Conservation (phyloP, 2,329 filamentous ascomycete species). For the Colletotrichum nymphaeae region DNA sequence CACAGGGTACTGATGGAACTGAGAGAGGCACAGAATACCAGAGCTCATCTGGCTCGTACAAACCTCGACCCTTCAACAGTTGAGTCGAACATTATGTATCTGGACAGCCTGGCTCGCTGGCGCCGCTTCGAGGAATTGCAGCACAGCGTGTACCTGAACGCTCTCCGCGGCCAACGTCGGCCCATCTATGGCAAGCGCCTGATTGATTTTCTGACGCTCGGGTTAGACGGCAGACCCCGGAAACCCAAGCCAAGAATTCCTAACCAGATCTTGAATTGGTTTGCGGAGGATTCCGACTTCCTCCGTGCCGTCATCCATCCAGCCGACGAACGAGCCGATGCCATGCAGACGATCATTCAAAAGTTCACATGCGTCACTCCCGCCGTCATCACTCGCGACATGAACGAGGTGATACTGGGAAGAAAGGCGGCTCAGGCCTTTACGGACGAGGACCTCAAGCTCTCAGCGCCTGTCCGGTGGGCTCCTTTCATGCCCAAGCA, state of each 20-base stretch:
- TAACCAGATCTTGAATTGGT: constrained; percentile 77
- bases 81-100: constrained; percentile 75
- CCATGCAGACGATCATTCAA: constrained; percentile 79
- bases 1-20: constrained; percentile 77
- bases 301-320: constrained; percentile 78
- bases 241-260: constrained; percentile 71
- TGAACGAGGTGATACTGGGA: constrained; percentile 76
- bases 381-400: constrained; percentile 83
- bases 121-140: constrained; percentile 82
- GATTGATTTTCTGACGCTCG: constrained; percentile 79
- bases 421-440: constrained; percentile 68
- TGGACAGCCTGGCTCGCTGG: constrained; percentile 79
- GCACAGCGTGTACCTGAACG: constrained; percentile 83
- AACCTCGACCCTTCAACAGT: constrained; percentile 74
- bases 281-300: constrained; percentile 74
- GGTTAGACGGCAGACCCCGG: constrained; percentile 67
- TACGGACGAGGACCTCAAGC: constrained; percentile 64
- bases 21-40: constrained; percentile 74
- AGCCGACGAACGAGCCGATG: constrained; percentile 76
- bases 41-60: constrained; percentile 66
- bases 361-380: constrained; percentile 96
- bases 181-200: constrained; percentile 86
- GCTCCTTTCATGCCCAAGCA: constrained; percentile 68
- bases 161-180: constrained; percentile 80
- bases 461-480: constrained; percentile 67